A percentile compares a stretch with the other conserved stretches of the same genome.
phyloP scores from a whole-genome alignment of 148 eudicot species.

The Cornus florida region DNA sequence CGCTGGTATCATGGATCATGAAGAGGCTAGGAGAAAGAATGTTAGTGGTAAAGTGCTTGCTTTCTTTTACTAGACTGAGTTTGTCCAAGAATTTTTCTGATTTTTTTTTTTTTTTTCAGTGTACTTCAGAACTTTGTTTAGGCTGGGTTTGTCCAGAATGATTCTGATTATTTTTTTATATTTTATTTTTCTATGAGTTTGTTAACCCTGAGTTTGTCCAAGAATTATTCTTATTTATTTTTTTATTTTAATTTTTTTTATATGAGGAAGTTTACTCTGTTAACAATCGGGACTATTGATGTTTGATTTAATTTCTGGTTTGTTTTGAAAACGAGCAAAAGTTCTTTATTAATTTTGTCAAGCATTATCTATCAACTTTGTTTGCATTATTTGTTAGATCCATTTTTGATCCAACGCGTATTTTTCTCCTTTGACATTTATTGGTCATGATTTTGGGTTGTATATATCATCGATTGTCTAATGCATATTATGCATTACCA shows the following conservation, averaged over 20 bases:
- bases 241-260: no score
- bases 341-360: no score
- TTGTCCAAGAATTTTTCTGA: background rate
- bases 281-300: background rate
- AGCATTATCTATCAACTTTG: no score
- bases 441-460: no score
- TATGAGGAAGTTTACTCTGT: background rate
- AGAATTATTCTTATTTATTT: background rate
- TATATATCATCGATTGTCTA: no score
- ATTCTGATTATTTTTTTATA: background rate
- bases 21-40: slow-evolving; percentile 71
- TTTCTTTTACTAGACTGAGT: slow-evolving; percentile 48
- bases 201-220: background rate
- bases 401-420: no score
- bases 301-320: background rate
- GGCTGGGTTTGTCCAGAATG: background rate
- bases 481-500: no score
- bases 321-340: no score
- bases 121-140: slow-evolving; percentile 11
- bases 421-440: no score
- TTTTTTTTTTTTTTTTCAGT: slow-evolving; percentile 6
- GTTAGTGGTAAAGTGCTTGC: slow-evolving; percentile 72
- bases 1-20: slow-evolving; percentile 75
- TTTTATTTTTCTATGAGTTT: background rate
- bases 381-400: no score